phyloP scores from a whole-genome alignment of 2,329 filamentous ascomycete genomes.

The Colletotrichum sp. region DNA sequence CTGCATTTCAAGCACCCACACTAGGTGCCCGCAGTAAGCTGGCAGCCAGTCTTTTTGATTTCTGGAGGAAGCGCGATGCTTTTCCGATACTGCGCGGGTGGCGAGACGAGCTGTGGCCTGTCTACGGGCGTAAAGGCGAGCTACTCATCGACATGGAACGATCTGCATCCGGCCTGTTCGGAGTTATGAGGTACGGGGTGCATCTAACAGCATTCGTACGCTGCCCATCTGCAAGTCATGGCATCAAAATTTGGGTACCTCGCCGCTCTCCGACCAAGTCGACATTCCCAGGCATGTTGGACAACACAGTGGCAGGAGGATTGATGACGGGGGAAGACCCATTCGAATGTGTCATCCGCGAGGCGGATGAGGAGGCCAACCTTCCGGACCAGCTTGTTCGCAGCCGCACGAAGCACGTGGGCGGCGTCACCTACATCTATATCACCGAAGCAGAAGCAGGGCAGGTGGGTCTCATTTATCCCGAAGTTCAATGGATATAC shows the following conservation, averaged over 20 bases:
- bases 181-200: conserved; percentile 78
- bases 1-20: conserved; percentile 63
- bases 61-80: conserved; percentile 72
- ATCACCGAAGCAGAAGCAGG: conserved; percentile 81
- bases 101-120: conserved; percentile 81
- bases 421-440: conserved; percentile 85
- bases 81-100: conserved; percentile 81
- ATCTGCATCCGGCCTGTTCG: conserved; percentile 75
- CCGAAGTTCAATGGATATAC: conserved; percentile 91
- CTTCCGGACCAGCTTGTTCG: conserved; percentile 75
- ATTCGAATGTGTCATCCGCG: conserved; percentile 82
- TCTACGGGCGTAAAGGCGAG: conserved; percentile 70
- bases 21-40: conserved; percentile 67
- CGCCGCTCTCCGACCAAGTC: conserved; percentile 77
- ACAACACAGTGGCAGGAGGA: conserved; percentile 90
- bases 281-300: conserved; percentile 90
- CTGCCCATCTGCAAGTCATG: conserved; percentile 43
- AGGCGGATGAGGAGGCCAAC: conserved; percentile 88
- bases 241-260: conserved; percentile 85
- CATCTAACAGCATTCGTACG: conserved; percentile 79
- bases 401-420: conserved; percentile 60
- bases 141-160: conserved; percentile 79
- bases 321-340: conserved; percentile 82
- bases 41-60: conserved; percentile 61
- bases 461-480: conserved; percentile 82